phyloP scores from a whole-genome alignment of 2,329 filamentous ascomycete genomes.

The Neopestalotiopsis rosae region DNA sequence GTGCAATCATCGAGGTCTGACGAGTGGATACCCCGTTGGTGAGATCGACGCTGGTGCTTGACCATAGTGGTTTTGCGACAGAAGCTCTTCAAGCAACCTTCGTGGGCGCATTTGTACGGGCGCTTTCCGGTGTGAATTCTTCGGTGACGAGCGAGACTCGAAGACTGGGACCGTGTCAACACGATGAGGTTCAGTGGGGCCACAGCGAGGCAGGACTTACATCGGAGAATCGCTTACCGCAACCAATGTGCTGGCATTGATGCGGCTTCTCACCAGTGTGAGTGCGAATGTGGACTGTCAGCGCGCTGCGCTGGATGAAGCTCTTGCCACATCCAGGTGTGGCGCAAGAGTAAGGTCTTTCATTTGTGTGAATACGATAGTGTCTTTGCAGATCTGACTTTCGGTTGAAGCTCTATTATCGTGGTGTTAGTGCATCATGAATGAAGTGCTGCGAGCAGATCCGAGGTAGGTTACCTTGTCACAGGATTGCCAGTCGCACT shows the following conservation, averaged over 20 bases:
- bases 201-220: constrained; percentile 48
- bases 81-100: constrained; percentile 70
- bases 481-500: constrained; percentile 68
- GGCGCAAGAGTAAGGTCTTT: constrained; percentile 68
- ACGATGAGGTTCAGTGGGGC: neutral
- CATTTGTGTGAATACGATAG: constrained; percentile 75
- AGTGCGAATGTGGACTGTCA: constrained; percentile 74
- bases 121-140: constrained; percentile 71
- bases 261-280: constrained; percentile 77
- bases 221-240: constrained; percentile 73
- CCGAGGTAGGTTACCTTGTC: constrained; percentile 56
- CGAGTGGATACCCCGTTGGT: constrained; percentile 62
- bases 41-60: constrained; percentile 67
- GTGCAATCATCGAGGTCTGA: constrained; percentile 61
- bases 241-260: constrained; percentile 68
- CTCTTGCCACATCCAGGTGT: constrained; percentile 69
- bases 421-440: constrained; percentile 22
- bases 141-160: constrained; percentile 68
- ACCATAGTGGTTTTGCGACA: constrained; percentile 76
- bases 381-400: constrained; percentile 75
- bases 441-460: neutral
- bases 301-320: constrained; percentile 73
- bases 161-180: constrained; percentile 52
- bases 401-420: constrained; percentile 70
- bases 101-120: constrained; percentile 67